Percentiles rank a stretch among this genome's conserved stretches.
These are phyloP conservation scores for Buddleja alternifolia DNA, from an alignment of 257 asterid species.

Conservation along the genomic window DNA sequence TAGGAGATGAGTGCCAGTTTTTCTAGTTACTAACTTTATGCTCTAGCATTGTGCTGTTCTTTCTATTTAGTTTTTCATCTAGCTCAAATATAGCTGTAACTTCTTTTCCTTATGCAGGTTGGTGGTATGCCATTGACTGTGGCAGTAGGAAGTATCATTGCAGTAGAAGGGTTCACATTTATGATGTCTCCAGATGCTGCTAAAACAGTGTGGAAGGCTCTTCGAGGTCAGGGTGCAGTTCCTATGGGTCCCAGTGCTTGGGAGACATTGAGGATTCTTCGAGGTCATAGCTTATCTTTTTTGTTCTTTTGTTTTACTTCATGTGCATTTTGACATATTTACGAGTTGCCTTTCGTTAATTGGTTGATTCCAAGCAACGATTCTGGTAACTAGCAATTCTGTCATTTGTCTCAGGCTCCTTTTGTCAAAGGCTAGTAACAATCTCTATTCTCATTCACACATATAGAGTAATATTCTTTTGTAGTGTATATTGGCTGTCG, in stretches of 20 bases:
- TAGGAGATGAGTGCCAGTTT: constrained; percentile 20
- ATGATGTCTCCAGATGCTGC: constrained; percentile 76
- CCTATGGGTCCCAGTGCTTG: constrained; percentile 78
- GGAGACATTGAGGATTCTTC: constrained; percentile 92
- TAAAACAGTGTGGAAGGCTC: constrained; percentile 68
- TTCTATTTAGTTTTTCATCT: constrained; percentile 18
- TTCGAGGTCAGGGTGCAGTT: constrained; percentile 68
- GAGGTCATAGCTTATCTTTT: constrained; percentile 49
- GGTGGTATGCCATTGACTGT: constrained; percentile 88
- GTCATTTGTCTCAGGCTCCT: constrained; percentile 18
- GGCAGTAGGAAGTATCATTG: constrained; percentile 79
- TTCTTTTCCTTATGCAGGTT: constrained; percentile 56
- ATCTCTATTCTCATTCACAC: background rate
- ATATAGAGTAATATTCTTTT: constrained; percentile 2
- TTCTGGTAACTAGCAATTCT: constrained; percentile 1
- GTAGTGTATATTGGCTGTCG: constrained; percentile 1
- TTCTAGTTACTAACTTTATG: background rate
- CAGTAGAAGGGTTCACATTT: constrained; percentile 83
- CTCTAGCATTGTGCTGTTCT: background rate
- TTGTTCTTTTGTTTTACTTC: constrained; percentile 11
- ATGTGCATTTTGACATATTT: constrained; percentile 4
- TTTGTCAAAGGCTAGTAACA: constrained; percentile 25
- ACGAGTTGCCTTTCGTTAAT: background rate
- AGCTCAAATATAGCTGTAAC: background rate
- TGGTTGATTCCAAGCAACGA: constrained; percentile 14